Conservation (phyloP, 352 stramenopile species). For the Blastocystis sp. region DNA sequence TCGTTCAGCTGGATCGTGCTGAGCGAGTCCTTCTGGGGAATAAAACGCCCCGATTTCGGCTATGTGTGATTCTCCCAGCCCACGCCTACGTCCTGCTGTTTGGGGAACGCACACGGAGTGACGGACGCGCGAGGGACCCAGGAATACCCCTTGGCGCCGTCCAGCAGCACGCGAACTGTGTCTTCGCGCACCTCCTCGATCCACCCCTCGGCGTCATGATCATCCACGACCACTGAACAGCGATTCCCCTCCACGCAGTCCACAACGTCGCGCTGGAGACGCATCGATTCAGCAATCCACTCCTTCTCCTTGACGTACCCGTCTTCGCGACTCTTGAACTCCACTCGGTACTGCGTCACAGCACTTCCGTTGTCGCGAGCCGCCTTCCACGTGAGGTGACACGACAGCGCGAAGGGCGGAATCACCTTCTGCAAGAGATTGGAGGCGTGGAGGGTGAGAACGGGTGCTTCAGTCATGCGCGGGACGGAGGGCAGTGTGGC, state of each 20-base stretch:
- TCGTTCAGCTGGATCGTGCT: background rate
- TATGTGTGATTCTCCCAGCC: background rate
- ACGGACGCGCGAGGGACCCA: background rate
- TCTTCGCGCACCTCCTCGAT: background rate
- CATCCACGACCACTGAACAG: background rate
- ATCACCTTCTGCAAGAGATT: background rate
- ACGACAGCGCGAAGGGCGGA: background rate
- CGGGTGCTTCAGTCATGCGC: background rate
- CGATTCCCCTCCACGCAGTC: background rate
- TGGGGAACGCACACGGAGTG: background rate
- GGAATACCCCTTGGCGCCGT: background rate
- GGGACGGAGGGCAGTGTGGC: constrained; percentile 28
- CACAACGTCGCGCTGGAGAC: background rate
- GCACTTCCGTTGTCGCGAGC: constrained; percentile 33
- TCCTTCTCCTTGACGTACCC: background rate
- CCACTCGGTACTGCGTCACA: background rate
- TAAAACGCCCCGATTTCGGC: constrained; percentile 10
- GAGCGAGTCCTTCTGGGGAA: constrained; percentile 6
- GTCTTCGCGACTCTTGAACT: background rate
- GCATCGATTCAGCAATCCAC: background rate
- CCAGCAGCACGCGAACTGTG: background rate
- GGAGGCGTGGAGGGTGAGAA: background rate
- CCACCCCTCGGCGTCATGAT: constrained; percentile 12
- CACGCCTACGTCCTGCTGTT: background rate
- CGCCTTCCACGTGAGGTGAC: constrained; percentile 2